Evolutionary conservation across 805 yeast genomes (phyloP).

Genomic region (Ogataea thermomethanolica): DNA sequence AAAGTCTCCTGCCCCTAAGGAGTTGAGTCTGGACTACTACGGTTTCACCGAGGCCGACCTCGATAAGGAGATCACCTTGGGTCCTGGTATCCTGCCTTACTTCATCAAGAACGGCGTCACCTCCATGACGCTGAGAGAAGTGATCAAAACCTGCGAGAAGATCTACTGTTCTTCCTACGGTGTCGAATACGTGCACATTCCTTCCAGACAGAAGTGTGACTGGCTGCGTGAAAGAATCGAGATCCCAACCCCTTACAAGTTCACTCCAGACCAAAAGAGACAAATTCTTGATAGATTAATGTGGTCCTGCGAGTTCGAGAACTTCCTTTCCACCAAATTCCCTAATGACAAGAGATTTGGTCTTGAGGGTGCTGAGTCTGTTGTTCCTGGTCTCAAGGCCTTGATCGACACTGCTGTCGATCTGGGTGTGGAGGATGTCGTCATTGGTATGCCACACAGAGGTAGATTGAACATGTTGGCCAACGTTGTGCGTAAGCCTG

Average conservation of each 20-base stretch:
- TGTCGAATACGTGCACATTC: constrained; percentile 94
- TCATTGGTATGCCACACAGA: constrained; percentile 99
- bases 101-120: constrained; percentile 63
- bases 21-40: constrained; percentile 87
- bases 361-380: constrained; percentile 96
- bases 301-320: constrained; percentile 94
- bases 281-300: constrained; percentile 93
- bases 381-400: constrained; percentile 95
- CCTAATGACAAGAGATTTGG: constrained; percentile 99
- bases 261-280: constrained; percentile 84
- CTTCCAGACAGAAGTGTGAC: constrained; percentile 92
- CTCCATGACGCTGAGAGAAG: constrained; percentile 71
- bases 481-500: constrained; percentile 97
- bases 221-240: constrained; percentile 98
- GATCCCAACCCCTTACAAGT: constrained; percentile 83
- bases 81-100: constrained; percentile 96
- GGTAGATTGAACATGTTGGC: constrained; percentile 98
- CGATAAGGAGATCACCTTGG: constrained; percentile 78
- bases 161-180: constrained; percentile 89
- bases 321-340: constrained; percentile 89
- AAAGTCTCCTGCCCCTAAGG: constrained; percentile 60
- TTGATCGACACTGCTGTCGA: constrained; percentile 91
- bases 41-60: constrained; percentile 87
- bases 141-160: constrained; percentile 72
- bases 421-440: constrained; percentile 90